These are phyloP conservation scores for Suillus cothurnatus DNA, from an alignment of 768 basidiomycete species.

Conservation along the genomic window DNA sequence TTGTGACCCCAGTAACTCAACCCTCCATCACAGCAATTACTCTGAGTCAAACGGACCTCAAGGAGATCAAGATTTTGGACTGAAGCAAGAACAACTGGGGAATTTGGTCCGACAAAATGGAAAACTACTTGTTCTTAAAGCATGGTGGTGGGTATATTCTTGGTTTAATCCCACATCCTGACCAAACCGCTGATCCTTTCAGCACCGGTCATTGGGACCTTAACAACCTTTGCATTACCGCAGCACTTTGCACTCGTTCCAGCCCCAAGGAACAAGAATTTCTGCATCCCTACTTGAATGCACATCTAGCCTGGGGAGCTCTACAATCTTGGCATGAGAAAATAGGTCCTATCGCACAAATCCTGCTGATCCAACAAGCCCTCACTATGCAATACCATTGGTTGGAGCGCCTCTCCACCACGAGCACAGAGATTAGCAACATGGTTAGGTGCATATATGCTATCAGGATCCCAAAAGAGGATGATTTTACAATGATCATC, in stretches of 20 bases:
- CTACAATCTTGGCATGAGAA: constrained; percentile 19
- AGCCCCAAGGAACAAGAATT: background rate
- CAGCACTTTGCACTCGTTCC: background rate
- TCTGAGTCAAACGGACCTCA: too few species aligned
- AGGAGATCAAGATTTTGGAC: background rate
- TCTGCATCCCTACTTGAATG: background rate
- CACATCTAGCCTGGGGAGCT: constrained; percentile 9
- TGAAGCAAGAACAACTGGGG: constrained; percentile 6
- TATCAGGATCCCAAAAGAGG: constrained; percentile 19
- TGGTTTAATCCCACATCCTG: background rate
- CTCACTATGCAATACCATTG: constrained; percentile 11
- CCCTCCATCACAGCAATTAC: too few species aligned
- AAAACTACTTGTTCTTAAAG: background rate
- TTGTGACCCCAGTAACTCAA: too few species aligned
- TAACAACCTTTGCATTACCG: constrained; percentile 12
- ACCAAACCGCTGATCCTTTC: background rate
- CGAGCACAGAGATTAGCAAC: constrained; percentile 9
- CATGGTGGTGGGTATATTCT: constrained; percentile 6
- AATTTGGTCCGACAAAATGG: background rate
- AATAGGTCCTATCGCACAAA: constrained; percentile 17
- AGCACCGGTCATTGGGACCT: constrained; percentile 6
- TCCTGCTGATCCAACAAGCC: background rate
- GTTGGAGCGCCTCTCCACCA: constrained; percentile 3
- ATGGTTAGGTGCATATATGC: constrained; percentile 19
- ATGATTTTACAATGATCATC: constrained; percentile 14